Base-by-base conservation (phyloP, 2,329 filamentous ascomycete species). In the Cladosporium velox region DNA sequence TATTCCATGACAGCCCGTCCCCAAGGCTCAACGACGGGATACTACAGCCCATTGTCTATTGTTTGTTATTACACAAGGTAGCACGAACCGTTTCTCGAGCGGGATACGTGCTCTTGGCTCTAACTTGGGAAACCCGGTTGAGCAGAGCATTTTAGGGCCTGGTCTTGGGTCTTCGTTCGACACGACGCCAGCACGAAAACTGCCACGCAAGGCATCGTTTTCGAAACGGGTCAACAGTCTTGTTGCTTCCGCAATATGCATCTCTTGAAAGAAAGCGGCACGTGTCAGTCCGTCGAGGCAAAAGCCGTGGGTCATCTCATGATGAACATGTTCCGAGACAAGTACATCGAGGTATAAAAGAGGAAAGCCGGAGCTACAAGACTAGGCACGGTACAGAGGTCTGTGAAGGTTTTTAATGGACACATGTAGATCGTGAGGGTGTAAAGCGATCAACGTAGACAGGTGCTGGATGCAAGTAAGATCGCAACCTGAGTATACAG, bases 401-500 rank as follows among this genome's bases (percentile, higher is more conserved):
- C 0, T 21, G 4, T 12, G 41, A 12, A 4, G n/a, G 10, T 3
- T 24, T 4, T 47, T 2, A 24, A 21, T 47, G 41, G 41, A 47
- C n/a, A 10, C 41, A 11, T 21, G n/a, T 47, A 21, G 41, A 47
- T 47, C 14, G 12, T 38, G 30, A 62, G 59, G 59, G 47, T 54
- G 59, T 62, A 30, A 18, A 54, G 59, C 28, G 32, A n/a, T 21
- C 28, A 35, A 18, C 59, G 11, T 10, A 51, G 59, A 62, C 49
- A 61, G 59, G 32, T 28, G 41, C 30, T 24, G n/a, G n/a, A 47
- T 47, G 57, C 57, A 47, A 44, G 38, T 59, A 4, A 44, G 57
- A 59, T 30, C 18, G 57, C 38, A 21, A 47, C n/a, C 8, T 47
- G 41, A 47, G 3, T 7, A 41, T 41, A n/a, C 38, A 44, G 38